Evolutionary conservation across 1,139 yeast species (phyloP).

Genomic region (Protomyces pachydermus): DNA sequence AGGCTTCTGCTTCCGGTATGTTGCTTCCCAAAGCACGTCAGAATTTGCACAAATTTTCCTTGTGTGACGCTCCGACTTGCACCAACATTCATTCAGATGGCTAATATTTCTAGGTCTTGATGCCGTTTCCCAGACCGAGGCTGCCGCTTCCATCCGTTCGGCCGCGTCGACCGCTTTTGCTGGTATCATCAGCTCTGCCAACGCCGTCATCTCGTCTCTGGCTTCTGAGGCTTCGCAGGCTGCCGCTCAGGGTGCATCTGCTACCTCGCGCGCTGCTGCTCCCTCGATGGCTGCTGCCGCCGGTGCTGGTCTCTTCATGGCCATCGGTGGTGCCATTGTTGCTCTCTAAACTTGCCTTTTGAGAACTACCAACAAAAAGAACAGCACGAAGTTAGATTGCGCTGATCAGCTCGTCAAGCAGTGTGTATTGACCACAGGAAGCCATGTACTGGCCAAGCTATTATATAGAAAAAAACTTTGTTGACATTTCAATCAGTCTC

Average conservation of each 20-base stretch:
- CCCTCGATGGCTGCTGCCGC: conserved; percentile 10
- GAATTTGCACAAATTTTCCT: background rate
- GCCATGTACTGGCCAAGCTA: background rate
- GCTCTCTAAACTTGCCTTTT: conserved; percentile 3
- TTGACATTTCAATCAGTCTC: too few species aligned
- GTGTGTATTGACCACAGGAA: background rate
- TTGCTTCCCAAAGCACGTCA: too few species aligned
- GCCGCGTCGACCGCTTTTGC: conserved; percentile 23
- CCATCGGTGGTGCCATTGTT: conserved; percentile 22
- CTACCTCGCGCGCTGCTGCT: conserved; percentile 13
- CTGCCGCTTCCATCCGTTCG: conserved; percentile 16
- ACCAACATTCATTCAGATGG: too few species aligned
- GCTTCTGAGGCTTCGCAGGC: conserved; percentile 20
- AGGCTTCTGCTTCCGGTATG: conserved; percentile 22
- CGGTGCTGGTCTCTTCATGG: conserved; percentile 23
- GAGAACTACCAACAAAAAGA: too few species aligned
- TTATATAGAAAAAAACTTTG: background rate
- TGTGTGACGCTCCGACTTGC: background rate
- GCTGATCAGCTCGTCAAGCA: background rate
- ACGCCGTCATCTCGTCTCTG: conserved; percentile 14
- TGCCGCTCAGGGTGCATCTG: conserved; percentile 15
- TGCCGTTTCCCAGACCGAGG: conserved; percentile 13
- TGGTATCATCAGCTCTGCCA: conserved; percentile 16
- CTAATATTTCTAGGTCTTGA: conserved; percentile 1
- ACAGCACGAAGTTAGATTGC: background rate